Percentiles rank a stretch among this genome's conserved stretches.
phyloP scores from a whole-genome alignment of 805 yeast genomes.

The Debaryomyces tyrocola region DNA sequence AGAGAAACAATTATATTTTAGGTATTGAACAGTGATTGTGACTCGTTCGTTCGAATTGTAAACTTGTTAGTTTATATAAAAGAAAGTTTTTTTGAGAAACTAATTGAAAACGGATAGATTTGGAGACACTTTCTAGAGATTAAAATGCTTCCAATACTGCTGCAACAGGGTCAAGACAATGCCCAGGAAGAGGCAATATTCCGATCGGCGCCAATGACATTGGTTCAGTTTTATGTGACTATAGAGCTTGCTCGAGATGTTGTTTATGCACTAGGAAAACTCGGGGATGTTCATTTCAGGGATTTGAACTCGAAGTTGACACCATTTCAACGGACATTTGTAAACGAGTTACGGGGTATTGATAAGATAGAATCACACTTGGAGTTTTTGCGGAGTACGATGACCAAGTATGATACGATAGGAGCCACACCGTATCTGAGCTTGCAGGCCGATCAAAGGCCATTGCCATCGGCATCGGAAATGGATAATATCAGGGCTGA shows the following conservation, averaged over 20 bases:
- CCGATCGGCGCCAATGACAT: slow-evolving; percentile 49
- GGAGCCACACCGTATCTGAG: slow-evolving; percentile 25
- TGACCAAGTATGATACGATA: slow-evolving; percentile 30
- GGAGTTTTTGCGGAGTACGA: slow-evolving; percentile 21
- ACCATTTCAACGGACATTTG: slow-evolving; percentile 47
- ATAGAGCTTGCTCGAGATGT: slow-evolving; percentile 45
- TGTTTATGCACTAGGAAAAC: slow-evolving; percentile 36
- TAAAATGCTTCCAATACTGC: background rate
- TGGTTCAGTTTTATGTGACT: slow-evolving; percentile 50
- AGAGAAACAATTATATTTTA: no score
- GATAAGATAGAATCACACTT: slow-evolving; percentile 36
- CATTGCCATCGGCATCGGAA: slow-evolving; percentile 37
- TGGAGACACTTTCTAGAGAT: no score
- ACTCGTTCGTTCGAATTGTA: no score
- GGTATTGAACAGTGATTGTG: no score
- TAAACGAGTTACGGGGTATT: slow-evolving; percentile 37
- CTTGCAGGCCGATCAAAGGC: slow-evolving; percentile 55
- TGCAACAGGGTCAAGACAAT: background rate
- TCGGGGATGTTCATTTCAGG: slow-evolving; percentile 44
- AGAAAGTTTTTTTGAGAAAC: no score
- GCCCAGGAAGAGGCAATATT: slow-evolving; percentile 35
- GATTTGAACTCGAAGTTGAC: slow-evolving; percentile 50
- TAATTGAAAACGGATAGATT: no score
- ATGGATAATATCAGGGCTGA: slow-evolving; percentile 31
- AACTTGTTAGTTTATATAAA: no score